phyloP scores from a whole-genome alignment of 1,284 basidiomycete genomes.

The Tetrapyrgos nigripes region DNA sequence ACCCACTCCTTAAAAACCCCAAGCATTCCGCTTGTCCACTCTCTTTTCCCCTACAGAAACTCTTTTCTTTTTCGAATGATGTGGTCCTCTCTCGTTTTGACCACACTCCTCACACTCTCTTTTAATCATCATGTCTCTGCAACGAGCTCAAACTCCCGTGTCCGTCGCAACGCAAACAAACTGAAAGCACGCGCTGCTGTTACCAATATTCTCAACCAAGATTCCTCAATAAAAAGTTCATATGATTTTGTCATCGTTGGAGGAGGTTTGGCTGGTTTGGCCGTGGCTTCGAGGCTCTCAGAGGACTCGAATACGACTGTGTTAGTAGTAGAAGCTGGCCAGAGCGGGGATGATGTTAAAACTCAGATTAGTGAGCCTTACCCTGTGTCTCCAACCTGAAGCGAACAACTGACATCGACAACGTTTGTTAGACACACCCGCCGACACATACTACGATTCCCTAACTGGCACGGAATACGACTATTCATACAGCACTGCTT shows the following conservation, averaged over 20 bases:
- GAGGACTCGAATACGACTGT: slow-evolving; percentile 67
- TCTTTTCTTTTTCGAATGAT: too few relatives aligned
- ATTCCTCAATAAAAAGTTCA: slow-evolving; percentile 25
- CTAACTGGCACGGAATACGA: slow-evolving; percentile 59
- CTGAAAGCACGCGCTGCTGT: too few relatives aligned
- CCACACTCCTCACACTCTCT: too few relatives aligned
- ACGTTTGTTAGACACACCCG: slow-evolving; percentile 31
- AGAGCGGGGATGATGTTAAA: slow-evolving; percentile 57
- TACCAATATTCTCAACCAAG: slow-evolving; percentile 20
- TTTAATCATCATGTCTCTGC: too few relatives aligned
- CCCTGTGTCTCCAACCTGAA: slow-evolving; percentile 17
- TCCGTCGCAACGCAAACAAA: too few relatives aligned
- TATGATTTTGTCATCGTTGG: slow-evolving; percentile 60
- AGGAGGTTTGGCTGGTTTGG: slow-evolving; percentile 71
- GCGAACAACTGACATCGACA: too few relatives aligned
- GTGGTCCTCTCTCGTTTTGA: too few relatives aligned
- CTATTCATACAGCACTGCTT: slow-evolving; percentile 65
- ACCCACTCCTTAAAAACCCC: too few relatives aligned
- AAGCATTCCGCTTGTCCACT: too few relatives aligned
- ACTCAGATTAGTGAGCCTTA: slow-evolving; percentile 38
- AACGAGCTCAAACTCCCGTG: too few relatives aligned
- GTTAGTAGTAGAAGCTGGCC: slow-evolving; percentile 75
- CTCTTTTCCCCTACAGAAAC: too few relatives aligned
- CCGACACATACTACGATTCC: slow-evolving; percentile 56
- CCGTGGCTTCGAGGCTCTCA: slow-evolving; percentile 65